phyloP scores from a whole-genome alignment of 768 basidiomycete species.

The Podaxis mareebaensis region DNA sequence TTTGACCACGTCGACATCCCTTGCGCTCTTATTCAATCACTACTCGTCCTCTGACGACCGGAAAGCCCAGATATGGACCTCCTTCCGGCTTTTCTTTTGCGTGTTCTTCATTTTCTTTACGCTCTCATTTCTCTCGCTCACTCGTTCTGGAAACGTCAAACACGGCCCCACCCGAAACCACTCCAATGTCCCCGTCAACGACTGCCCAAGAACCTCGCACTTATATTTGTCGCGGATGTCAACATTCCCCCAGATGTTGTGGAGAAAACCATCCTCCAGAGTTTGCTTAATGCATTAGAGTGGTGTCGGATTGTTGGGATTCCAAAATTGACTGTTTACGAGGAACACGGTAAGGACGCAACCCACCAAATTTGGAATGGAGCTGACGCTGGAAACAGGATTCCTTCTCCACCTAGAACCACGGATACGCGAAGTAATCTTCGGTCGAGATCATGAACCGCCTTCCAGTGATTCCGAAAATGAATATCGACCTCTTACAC shows the following conservation, averaged over 20 bases:
- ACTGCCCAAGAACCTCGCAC: conserved; percentile 64
- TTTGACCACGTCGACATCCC: conserved; percentile 19
- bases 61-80: conserved; percentile 38
- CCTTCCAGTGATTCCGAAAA: conserved; percentile 51
- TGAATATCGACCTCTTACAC: conserved; percentile 68
- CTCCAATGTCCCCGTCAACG: conserved; percentile 54
- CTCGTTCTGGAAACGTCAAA: conserved; percentile 40
- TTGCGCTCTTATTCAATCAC: not conserved
- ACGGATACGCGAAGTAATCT: conserved; percentile 1
- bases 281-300: conserved; percentile 48
- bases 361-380: not conserved
- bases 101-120: conserved; percentile 61
- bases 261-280: conserved; percentile 49
- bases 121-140: conserved; percentile 39
- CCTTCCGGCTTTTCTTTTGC: conserved; percentile 48
- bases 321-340: conserved; percentile 67
- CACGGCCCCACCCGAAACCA: conserved; percentile 42
- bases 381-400: conserved; percentile 7
- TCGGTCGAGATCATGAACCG: not conserved
- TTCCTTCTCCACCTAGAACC: not conserved
- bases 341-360: conserved; percentile 58
- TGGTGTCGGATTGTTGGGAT: conserved; percentile 72
- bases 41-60: not conserved
- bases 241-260: conserved; percentile 33
- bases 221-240: conserved; percentile 56